Percentiles rank a stretch among this genome's conserved stretches.
Evolutionary conservation across 805 yeast species (phyloP).

Genomic region (Kodamaea nitidulidarum): DNA sequence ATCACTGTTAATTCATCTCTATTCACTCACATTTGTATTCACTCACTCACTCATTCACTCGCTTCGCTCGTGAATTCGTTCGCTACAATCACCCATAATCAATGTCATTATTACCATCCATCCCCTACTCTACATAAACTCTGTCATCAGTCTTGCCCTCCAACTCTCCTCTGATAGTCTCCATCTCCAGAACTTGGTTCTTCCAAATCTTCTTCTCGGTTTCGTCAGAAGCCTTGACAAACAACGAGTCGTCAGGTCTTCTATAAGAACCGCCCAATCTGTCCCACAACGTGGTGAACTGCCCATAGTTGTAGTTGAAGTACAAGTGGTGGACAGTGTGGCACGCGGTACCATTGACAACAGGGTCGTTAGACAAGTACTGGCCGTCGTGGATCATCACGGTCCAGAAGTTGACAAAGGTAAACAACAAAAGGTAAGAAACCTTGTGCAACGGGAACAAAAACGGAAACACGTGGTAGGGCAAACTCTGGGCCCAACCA

Average conservation of each 20-base stretch:
- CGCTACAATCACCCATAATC: background rate
- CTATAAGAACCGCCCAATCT: conserved; percentile 92
- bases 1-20: too few species aligned
- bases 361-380: conserved; percentile 87
- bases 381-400: conserved; percentile 99
- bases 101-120: too few species aligned
- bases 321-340: conserved; percentile 96
- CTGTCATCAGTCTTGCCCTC: conserved; percentile 79
- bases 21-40: too few species aligned
- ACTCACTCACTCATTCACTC: too few species aligned
- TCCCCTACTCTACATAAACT: conserved; percentile 42
- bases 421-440: conserved; percentile 74
- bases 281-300: conserved; percentile 97
- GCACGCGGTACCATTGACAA: conserved; percentile 96
- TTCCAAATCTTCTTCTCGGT: conserved; percentile 63
- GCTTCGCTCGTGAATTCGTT: background rate
- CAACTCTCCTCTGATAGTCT: conserved; percentile 67
- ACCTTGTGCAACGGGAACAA: conserved; percentile 89
- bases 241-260: conserved; percentile 83
- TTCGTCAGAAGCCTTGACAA: conserved; percentile 47
- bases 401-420: conserved; percentile 95
- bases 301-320: conserved; percentile 97
- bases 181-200: conserved; percentile 70
- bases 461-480: conserved; percentile 90
- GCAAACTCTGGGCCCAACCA: conserved; percentile 88